These are phyloP conservation scores for Phytophthora megakarya DNA, from an alignment of 352 stramenopile species.

Conservation along the genomic window DNA sequence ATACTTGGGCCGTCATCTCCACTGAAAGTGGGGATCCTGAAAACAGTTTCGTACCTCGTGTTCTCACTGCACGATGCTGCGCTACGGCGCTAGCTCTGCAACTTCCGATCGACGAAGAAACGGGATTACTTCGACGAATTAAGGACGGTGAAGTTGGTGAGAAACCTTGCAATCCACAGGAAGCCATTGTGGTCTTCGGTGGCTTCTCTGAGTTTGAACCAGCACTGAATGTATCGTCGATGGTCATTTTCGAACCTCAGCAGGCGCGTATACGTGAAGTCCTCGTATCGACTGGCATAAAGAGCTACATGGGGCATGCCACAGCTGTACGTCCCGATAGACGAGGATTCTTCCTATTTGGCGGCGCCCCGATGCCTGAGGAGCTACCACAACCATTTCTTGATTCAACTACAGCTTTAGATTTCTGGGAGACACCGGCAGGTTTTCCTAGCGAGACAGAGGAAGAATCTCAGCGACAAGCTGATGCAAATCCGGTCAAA, in stretches of 20 bases:
- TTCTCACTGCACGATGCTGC: conserved; percentile 42
- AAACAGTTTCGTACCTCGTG: neutral
- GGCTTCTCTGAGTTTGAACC: conserved; percentile 47
- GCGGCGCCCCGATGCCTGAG: conserved; percentile 32
- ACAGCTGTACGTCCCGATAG: conserved; percentile 36
- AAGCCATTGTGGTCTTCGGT: conserved; percentile 59
- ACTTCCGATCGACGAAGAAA: conserved; percentile 36
- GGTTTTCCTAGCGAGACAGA: conserved; percentile 34
- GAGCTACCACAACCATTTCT: conserved; percentile 35
- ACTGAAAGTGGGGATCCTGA: conserved; percentile 9
- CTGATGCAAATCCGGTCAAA: conserved; percentile 42
- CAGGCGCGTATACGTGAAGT: conserved; percentile 38
- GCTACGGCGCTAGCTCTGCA: conserved; percentile 37
- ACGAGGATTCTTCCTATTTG: conserved; percentile 67
- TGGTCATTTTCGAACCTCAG: conserved; percentile 47
- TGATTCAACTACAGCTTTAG: conserved; percentile 47
- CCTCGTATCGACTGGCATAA: conserved; percentile 35
- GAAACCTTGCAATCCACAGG: conserved; percentile 24
- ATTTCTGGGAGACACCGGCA: conserved; percentile 69
- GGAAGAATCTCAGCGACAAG: conserved; percentile 29
- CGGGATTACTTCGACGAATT: conserved; percentile 24
- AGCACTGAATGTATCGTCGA: conserved; percentile 32
- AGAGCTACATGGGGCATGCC: conserved; percentile 58
- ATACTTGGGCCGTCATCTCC: conserved; percentile 47
- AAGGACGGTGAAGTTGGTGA: conserved; percentile 22